phyloP scores from a whole-genome alignment of 2,329 filamentous ascomycete genomes.

The Biscogniauxia sp. region DNA sequence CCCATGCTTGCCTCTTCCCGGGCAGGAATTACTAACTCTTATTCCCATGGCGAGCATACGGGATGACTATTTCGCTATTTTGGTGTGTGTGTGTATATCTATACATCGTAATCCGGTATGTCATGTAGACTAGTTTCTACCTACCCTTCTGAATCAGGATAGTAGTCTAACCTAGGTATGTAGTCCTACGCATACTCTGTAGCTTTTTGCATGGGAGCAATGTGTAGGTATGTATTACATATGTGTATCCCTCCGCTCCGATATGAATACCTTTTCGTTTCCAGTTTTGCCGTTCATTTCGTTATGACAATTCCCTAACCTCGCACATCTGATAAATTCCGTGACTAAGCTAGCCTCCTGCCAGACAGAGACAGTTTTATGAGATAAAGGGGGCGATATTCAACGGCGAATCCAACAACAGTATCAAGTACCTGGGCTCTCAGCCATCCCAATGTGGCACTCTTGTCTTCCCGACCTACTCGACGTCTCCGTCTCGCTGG shows the following conservation, averaged over 20 bases:
- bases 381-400: not conserved
- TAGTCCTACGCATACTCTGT: not conserved
- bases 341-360: not conserved
- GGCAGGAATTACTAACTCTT: no score
- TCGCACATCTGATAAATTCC: not conserved
- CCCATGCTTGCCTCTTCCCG: no score
- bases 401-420: not conserved
- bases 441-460: conserved; percentile 22
- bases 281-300: not conserved
- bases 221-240: not conserved
- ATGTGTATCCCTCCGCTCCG: not conserved
- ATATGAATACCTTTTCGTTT: not conserved
- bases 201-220: not conserved
- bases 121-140: not conserved
- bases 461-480: conserved; percentile 19
- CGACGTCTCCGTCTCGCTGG: conserved; percentile 7
- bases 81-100: no score
- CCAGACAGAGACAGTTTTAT: not conserved
- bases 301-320: not conserved
- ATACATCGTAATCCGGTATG: no score
- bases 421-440: no score
- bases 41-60: no score
- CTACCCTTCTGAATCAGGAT: not conserved
- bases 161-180: not conserved
- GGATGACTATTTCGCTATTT: no score